phyloP scores from a whole-genome alignment of 208 protist genomes.

The Trypanosoma avium region DNA sequence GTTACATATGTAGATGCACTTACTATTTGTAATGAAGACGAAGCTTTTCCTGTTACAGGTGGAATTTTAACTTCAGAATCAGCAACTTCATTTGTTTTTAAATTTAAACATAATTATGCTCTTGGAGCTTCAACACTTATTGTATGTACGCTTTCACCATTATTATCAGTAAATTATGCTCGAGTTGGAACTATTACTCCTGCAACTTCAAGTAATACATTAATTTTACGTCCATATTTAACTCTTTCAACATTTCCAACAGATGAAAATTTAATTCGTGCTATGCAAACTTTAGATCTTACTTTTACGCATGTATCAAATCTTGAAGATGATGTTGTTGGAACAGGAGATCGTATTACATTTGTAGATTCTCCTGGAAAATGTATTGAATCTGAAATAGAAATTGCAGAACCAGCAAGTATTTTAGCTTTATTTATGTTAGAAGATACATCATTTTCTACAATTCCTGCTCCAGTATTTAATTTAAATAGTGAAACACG shows the following conservation, averaged over 20 bases:
- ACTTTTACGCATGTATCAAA: conserved; percentile 63
- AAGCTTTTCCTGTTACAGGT: conserved; percentile 46
- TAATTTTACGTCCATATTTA: conserved; percentile 80
- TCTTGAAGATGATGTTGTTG: conserved; percentile 60
- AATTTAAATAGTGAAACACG: conserved; percentile 32
- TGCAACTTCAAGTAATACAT: conserved; percentile 28
- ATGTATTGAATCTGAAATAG: conserved; percentile 73
- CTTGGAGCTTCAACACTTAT: conserved; percentile 49
- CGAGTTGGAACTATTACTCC: conserved; percentile 20
- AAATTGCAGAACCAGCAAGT: conserved; percentile 27
- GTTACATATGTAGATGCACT: conserved; percentile 55
- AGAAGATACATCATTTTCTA: conserved; percentile 67
- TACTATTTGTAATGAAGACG: conserved; percentile 48
- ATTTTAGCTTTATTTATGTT: conserved; percentile 57
- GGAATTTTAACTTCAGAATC: conserved; percentile 32
- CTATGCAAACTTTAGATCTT: conserved; percentile 64
- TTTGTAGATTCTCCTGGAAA: conserved; percentile 56
- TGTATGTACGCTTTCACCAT: conserved; percentile 70
- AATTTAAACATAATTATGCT: conserved; percentile 81
- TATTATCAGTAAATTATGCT: conserved; percentile 25
- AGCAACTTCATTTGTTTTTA: conserved; percentile 45
- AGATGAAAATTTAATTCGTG: conserved; percentile 40
- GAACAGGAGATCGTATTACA: conserved; percentile 48
- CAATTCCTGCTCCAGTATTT: conserved; percentile 51
- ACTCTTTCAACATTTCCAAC: conserved; percentile 58